Evolutionary conservation across 2,329 filamentous ascomycete species (phyloP), one percentile per base, ranked within the genome.

Genomic region (Colletotrichum theobromicola): DNA sequence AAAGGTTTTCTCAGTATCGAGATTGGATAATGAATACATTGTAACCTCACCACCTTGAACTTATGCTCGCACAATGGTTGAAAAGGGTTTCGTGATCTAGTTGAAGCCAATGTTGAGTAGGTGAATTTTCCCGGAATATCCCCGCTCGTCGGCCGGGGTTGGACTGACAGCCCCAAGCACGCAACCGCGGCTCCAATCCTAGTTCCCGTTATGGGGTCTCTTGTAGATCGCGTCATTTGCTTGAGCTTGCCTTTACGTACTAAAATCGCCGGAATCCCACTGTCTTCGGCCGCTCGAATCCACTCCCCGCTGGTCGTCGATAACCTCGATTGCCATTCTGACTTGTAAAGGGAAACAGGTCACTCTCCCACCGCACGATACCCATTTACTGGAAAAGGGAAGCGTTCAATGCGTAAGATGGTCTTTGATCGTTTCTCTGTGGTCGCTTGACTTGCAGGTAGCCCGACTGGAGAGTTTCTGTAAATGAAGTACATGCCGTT

Each of bases 191-290:
- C n/a, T 21, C 46, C 18, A 69, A 32, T 34, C 70, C 58, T 37
- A 64, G 28, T 5, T 46, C 26, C 70, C 46, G 65, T 26, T 4
- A 34, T n/a, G 57, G 70, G 46, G 57, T 28, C 42, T 21, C n/a
- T 21, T n/a, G 42, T 16, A 16, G 21, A 73, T 73, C 60, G 57
- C 70, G 34, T 58, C 70, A 73, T 73, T 28, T 8, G 13, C 16
- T 30, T 26, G 4, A 35, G 35, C 3, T n/a, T 26, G 4, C 12
- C 34, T 21, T 73, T 69, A 72, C 46, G 70, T 73, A 69, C 16
- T 34, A n/a, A n/a, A 32, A 58, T 61, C 8, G 13, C 26, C 13
- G 34, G 18, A 28, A 24, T 21, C 32, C 5, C 24, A 10, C 9
- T 9, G 7, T 55, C 34, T 55, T 58, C 7, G 28, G n/a, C 16